phyloP scores from a whole-genome alignment of 306 rosid genomes.

The Glycyrrhiza uralensis region DNA sequence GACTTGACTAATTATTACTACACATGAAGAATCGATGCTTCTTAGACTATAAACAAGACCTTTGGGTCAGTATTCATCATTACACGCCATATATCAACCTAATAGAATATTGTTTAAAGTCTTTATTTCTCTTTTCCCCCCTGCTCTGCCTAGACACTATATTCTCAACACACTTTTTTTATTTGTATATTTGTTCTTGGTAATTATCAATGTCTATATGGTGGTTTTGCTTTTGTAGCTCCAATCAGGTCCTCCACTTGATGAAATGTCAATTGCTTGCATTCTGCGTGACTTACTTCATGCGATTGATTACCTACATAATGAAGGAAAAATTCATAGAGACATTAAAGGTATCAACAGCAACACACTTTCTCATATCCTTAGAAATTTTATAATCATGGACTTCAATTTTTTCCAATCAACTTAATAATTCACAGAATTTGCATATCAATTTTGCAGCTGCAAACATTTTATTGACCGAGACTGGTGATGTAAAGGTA shows the following conservation, averaged over 20 bases:
- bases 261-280: conserved; percentile 84
- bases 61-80: background rate
- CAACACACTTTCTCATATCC: background rate
- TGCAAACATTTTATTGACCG: conserved; percentile 84
- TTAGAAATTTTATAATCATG: background rate
- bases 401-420: conserved; percentile 15
- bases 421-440: conserved; percentile 28
- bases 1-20: background rate
- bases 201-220: conserved; percentile 3
- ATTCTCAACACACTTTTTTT: background rate
- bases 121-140: background rate
- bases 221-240: conserved; percentile 53
- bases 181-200: background rate
- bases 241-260: conserved; percentile 87
- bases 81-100: background rate
- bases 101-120: background rate
- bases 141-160: background rate
- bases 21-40: background rate
- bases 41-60: background rate
- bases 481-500: conserved; percentile 95
- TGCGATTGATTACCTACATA: conserved; percentile 85
- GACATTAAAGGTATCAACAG: conserved; percentile 73
- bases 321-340: conserved; percentile 92
- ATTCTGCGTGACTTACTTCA: conserved; percentile 89
- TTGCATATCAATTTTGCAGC: conserved; percentile 65